Evolutionary conservation across 306 rosid genomes (phyloP), one percentile per base, ranked within the genome.

Genomic region (Castanea mollissima): DNA sequence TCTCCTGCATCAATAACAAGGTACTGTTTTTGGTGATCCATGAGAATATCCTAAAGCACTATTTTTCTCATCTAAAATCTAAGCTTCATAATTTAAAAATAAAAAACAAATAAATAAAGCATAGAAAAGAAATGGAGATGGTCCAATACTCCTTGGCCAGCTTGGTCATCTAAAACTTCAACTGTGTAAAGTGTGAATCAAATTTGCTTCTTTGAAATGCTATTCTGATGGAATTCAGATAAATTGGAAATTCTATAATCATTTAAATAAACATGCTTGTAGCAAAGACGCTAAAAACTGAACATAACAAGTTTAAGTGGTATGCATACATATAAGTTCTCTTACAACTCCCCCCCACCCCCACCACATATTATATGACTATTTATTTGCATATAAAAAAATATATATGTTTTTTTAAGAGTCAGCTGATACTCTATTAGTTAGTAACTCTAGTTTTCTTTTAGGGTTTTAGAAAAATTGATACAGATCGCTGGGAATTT

Each of bases 401-500:
- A 16, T 4, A 16, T 10, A 21, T 77, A 5, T 21, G 21, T 19
- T 46, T 32, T 29, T 74, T 70, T 19, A 32, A 59, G 64, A 35
- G 44, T 35, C 32, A 74, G 60, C 56, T 16, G 13, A 19, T 67
- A 21, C 56, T 23, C 68, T 13, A 62, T 32, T 81, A 27, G 78
- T 32, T 67, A 52, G 58, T 76, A 74, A 69, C 80, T 55, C 74
- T 71, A 64, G 23, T 59, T 58, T 52, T 78, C 27, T 88, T 77
- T 32, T 88, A 96, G 99, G 99, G 99, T n/a, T 95, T 95, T 78
- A 83, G 97, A 89, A 96, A 96, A 86, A 78, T 82, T 74, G 96
- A 96, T 85, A 65, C 94, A 12, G 98, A 96, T 81, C 75, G 83
- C 84, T 96, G 96, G 98, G 93, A 91, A 73, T 96, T 93, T 82